Evolutionary conservation across 1,284 basidiomycete genomes (phyloP).

Genomic region (Tilletia setariae): DNA sequence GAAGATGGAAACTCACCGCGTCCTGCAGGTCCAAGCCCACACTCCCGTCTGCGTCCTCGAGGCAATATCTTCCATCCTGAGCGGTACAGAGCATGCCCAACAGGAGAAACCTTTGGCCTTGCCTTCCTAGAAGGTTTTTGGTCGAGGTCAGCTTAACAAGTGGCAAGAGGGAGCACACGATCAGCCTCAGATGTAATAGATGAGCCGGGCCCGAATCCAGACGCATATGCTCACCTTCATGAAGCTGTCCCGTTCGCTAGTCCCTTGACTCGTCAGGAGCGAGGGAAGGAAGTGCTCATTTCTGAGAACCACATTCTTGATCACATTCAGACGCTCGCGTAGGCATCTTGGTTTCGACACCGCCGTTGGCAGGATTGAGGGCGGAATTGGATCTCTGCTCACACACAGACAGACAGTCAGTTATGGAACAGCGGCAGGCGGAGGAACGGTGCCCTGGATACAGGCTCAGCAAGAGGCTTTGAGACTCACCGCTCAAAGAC

Average conservation of each 20-base stretch:
- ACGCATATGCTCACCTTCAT: conserved; percentile 32
- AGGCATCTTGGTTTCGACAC: conserved; percentile 31
- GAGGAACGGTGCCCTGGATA: no score
- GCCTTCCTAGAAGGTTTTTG: conserved; percentile 88
- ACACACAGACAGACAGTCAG: conserved; percentile 4
- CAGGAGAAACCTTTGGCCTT: conserved; percentile 83
- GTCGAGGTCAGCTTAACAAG: conserved; percentile 79
- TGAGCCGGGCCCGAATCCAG: background rate
- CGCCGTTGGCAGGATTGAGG: conserved; percentile 37
- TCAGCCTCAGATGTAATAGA: background rate
- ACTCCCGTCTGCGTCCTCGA: conserved; percentile 89
- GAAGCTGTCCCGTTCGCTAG: conserved; percentile 26
- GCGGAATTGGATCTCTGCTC: conserved; percentile 9
- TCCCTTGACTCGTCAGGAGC: conserved; percentile 29
- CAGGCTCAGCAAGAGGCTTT: no score
- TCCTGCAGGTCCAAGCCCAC: conserved; percentile 86
- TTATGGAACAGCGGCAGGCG: no score
- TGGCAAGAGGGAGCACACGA: background rate
- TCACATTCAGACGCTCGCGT: conserved; percentile 39
- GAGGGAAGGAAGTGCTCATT: conserved; percentile 53
- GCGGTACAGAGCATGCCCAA: conserved; percentile 88
- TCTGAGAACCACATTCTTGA: conserved; percentile 42
- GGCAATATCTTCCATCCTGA: conserved; percentile 80
- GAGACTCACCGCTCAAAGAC: conserved; percentile 77
- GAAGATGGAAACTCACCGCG: conserved; percentile 69